Evolutionary conservation across 495 filamentous ascomycete species (phyloP).

Genomic region (Penicillium macrosclerotiorum): DNA sequence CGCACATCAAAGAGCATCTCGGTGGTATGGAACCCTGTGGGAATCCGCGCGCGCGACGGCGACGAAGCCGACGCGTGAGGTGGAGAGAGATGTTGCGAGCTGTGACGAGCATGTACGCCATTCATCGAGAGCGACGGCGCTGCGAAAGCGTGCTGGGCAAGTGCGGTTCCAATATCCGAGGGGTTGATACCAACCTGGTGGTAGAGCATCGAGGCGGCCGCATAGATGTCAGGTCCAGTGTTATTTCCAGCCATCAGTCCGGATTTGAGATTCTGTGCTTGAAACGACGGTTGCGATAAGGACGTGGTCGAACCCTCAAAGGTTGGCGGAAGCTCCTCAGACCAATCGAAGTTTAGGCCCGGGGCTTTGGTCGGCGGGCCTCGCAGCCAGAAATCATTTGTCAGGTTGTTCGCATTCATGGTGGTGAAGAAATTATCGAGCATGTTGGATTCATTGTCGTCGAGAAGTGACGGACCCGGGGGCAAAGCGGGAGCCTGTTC

Average conservation of each 20-base stretch:
- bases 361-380: slow-evolving; percentile 43
- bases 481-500: slow-evolving; percentile 56
- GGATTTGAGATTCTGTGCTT: slow-evolving; percentile 27
- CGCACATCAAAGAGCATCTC: slow-evolving; percentile 47
- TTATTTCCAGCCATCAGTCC: slow-evolving; percentile 20
- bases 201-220: slow-evolving; percentile 49
- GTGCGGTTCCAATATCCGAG: slow-evolving; percentile 26
- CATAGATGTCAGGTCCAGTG: slow-evolving; percentile 47
- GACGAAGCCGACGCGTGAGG: slow-evolving; percentile 15
- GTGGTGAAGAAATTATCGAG: slow-evolving; percentile 63
- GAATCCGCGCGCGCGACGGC: slow-evolving; percentile 21
- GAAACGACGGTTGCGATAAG: slow-evolving; percentile 49
- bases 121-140: slow-evolving; percentile 25
- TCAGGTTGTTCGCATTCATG: slow-evolving; percentile 54
- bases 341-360: slow-evolving; percentile 51
- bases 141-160: slow-evolving; percentile 31
- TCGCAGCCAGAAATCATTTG: slow-evolving; percentile 46
- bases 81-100: slow-evolving; percentile 18
- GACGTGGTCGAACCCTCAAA: slow-evolving; percentile 62
- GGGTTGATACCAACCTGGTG: slow-evolving; percentile 35
- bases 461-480: slow-evolving; percentile 58
- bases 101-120: slow-evolving; percentile 15
- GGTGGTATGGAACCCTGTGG: slow-evolving; percentile 41
- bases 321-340: slow-evolving; percentile 55
- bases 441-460: slow-evolving; percentile 59